A percentile compares a stretch with the other conserved stretches of the same genome.
These are phyloP conservation scores for Plasmodium berghei DNA, from an alignment of 169 alveolate genomes.

Conservation along the genomic window DNA sequence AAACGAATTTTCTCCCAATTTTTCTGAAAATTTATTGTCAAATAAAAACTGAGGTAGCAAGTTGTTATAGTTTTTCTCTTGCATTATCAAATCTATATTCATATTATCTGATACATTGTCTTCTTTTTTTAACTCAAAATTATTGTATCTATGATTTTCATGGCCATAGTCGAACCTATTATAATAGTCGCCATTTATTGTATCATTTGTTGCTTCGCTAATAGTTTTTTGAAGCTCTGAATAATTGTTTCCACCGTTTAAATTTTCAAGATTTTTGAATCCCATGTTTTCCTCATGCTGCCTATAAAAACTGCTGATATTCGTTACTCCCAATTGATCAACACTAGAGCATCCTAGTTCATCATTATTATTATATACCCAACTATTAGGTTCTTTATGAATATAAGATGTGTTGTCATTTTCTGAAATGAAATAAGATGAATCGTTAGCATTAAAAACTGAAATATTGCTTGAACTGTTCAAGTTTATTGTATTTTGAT, in stretches of 20 bases:
- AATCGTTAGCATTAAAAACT: slow-evolving; percentile 19
- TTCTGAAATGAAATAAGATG: slow-evolving; percentile 40
- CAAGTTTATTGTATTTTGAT: slow-evolving; percentile 23
- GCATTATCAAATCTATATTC: slow-evolving; percentile 32
- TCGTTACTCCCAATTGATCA: slow-evolving; percentile 2
- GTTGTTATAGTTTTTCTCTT: slow-evolving; percentile 5
- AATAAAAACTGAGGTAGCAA: slow-evolving; percentile 59
- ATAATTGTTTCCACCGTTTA: slow-evolving; percentile 22
- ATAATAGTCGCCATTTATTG: slow-evolving; percentile 26
- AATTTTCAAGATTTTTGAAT: not conserved
- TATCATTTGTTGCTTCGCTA: slow-evolving; percentile 71
- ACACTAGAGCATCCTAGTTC: not conserved
- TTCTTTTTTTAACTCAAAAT: not conserved
- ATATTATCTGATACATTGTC: slow-evolving; percentile 32
- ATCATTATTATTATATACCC: not conserved
- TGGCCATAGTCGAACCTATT: slow-evolving; percentile 19
- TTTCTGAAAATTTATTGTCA: slow-evolving; percentile 21
- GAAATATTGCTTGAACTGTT: slow-evolving; percentile 45
- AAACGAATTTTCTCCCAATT: slow-evolving; percentile 38
- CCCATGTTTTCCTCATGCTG: not conserved
- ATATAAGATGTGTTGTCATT: slow-evolving; percentile 33
- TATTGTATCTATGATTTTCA: slow-evolving; percentile 11
- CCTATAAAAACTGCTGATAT: not conserved
- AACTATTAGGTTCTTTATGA: slow-evolving; percentile 16
- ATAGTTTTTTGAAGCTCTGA: slow-evolving; percentile 38